Evolutionary conservation across 352 stramenopile species (phyloP).

Genomic region (Plasmopara muralis): DNA sequence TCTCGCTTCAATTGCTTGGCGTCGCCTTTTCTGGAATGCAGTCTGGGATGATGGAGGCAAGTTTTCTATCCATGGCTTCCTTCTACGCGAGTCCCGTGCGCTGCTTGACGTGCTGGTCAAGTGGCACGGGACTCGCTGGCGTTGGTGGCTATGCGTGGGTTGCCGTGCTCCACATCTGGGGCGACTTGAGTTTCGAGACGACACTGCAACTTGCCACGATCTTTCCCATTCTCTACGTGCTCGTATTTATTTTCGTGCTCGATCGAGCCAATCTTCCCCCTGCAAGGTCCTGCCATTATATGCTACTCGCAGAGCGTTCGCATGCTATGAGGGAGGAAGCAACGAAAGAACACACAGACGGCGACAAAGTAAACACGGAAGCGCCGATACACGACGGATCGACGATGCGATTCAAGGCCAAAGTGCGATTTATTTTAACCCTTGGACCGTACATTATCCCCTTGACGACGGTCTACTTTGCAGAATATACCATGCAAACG

Average conservation of each 20-base stretch:
- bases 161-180: conserved; percentile 58
- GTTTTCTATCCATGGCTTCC: conserved; percentile 81
- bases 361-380: conserved; percentile 8
- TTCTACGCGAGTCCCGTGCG: conserved; percentile 65
- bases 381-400: conserved; percentile 19
- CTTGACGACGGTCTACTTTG: conserved; percentile 89
- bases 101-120: conserved; percentile 89
- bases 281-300: conserved; percentile 30
- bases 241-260: conserved; percentile 58
- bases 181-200: conserved; percentile 58
- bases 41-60: conserved; percentile 86
- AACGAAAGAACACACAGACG: conserved; percentile 10
- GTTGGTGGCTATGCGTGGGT: conserved; percentile 89
- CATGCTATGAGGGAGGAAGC: not conserved
- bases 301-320: conserved; percentile 26
- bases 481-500: conserved; percentile 92
- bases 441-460: conserved; percentile 89
- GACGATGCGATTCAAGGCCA: conserved; percentile 43
- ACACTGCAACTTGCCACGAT: conserved; percentile 50
- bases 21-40: conserved; percentile 84
- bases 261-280: conserved; percentile 43
- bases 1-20: conserved; percentile 79
- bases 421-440: conserved; percentile 66
- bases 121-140: conserved; percentile 88
- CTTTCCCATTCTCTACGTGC: conserved; percentile 60